These are phyloP conservation scores for Citeromyces siamensis DNA, from an alignment of 1,139 yeast genomes.

Conservation along the genomic window DNA sequence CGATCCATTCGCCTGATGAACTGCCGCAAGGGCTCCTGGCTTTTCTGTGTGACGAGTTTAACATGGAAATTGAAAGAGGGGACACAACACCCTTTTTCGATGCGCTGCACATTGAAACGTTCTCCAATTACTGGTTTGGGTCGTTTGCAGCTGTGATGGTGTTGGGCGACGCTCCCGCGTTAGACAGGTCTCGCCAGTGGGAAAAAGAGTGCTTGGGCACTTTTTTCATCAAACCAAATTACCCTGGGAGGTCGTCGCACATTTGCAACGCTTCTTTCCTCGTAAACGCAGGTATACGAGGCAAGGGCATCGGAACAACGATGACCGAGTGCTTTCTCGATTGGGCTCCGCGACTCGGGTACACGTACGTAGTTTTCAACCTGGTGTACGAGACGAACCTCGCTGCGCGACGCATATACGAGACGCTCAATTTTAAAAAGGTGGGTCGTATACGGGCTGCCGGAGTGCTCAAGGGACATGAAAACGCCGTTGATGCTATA, in stretches of 20 bases:
- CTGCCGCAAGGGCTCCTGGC: slow-evolving; percentile 71
- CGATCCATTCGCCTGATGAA: slow-evolving; percentile 48
- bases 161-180: slow-evolving; percentile 53
- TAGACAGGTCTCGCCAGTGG: slow-evolving; percentile 62
- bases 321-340: slow-evolving; percentile 72
- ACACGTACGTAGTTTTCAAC: slow-evolving; percentile 73
- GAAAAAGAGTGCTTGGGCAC: slow-evolving; percentile 84
- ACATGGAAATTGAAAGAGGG: slow-evolving; percentile 85
- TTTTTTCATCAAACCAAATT: slow-evolving; percentile 75
- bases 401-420: slow-evolving; percentile 73
- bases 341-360: slow-evolving; percentile 89
- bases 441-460: slow-evolving; percentile 76
- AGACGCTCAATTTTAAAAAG: slow-evolving; percentile 62
- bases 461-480: slow-evolving; percentile 77
- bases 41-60: slow-evolving; percentile 82
- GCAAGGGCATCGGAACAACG: slow-evolving; percentile 86
- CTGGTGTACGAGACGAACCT: slow-evolving; percentile 81
- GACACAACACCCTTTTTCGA: slow-evolving; percentile 82
- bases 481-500: slow-evolving; percentile 55
- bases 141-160: slow-evolving; percentile 83
- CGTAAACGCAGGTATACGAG: slow-evolving; percentile 86
- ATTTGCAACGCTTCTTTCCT: slow-evolving; percentile 85
- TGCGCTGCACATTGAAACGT: slow-evolving; percentile 58
- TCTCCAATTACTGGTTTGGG: slow-evolving; percentile 78
- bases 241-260: slow-evolving; percentile 87